Conservation (phyloP, 768 basidiomycete genomes). For the Leucocoprinus sp. region DNA sequence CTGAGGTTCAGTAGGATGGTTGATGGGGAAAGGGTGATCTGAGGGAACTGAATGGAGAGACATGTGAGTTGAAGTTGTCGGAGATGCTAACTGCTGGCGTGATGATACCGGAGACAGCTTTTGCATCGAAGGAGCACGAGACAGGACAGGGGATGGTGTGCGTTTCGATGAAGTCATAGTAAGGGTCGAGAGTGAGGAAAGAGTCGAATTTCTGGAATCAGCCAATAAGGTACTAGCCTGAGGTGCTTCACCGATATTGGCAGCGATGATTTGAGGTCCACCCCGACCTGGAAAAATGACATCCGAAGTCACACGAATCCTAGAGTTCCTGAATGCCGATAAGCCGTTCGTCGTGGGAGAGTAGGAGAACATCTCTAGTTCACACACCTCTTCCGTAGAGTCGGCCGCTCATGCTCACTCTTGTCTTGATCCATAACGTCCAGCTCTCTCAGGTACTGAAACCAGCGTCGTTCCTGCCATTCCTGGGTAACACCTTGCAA, state of each 20-base stretch:
- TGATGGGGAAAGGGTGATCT: slow-evolving; percentile 12
- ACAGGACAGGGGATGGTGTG: background rate
- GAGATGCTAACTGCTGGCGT: slow-evolving; percentile 1
- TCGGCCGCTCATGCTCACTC: slow-evolving; percentile 16
- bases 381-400: slow-evolving; percentile 27
- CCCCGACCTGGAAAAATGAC: slow-evolving; percentile 56
- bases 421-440: slow-evolving; percentile 41
- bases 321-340: slow-evolving; percentile 34
- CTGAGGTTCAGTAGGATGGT: slow-evolving; percentile 9
- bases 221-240: background rate
- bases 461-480: slow-evolving; percentile 70
- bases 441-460: slow-evolving; percentile 57
- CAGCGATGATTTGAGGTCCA: slow-evolving; percentile 65
- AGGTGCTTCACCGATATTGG: slow-evolving; percentile 67
- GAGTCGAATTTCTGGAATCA: slow-evolving; percentile 3
- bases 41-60: slow-evolving; percentile 12
- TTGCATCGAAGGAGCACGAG: slow-evolving; percentile 16
- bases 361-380: background rate
- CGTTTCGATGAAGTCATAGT: background rate
- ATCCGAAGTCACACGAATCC: slow-evolving; percentile 66
- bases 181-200: slow-evolving; percentile 1
- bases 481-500: slow-evolving; percentile 77
- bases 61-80: too few species aligned
- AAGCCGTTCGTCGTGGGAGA: background rate
- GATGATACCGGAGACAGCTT: slow-evolving; percentile 18